Evolutionary conservation across 2,329 filamentous ascomycete genomes (phyloP), one percentile per base, ranked within the genome.

Genomic region (Sarocladium kiliense): DNA sequence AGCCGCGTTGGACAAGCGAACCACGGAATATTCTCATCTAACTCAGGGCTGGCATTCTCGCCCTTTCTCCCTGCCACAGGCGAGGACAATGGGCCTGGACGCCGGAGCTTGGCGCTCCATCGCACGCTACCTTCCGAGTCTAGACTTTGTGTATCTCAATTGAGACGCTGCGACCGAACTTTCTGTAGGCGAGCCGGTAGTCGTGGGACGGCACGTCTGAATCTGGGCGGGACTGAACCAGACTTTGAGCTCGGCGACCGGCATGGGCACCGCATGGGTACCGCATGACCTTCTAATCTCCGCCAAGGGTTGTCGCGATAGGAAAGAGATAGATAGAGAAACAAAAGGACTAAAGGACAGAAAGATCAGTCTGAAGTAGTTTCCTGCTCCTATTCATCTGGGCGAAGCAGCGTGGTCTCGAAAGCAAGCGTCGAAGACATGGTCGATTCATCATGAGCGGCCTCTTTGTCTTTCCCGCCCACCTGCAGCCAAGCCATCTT

Each of bases 101-200:
- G 44, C 10, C 44, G 44, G 44, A 47, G 25, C 9, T 30, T 47
- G 44, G 44, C 3, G 44, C 44, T 47, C 44, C 44, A 47, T 47
- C 21, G 25, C 44, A n/a, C 21, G 18, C 9, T 16, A 25, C 18
- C 9, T 25, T 44, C 41, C 41, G 41, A 44, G 41, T 47, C 44
- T 47, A 47, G 44, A 47, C 23, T 23, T 47, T 9, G 41, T 25
- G 21, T 30, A 47, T 47, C 44, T 30, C 7, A n/a, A 27, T 27
- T 27, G 9, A 30, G 25, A 47, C 44, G 44, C 9, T 6, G 44
- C 21, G 14, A 7, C 39, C 44, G 25, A 18, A 47, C 41, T 25
- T 44, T 44, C 23, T 44, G 36, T 39, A 34, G n/a, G n/a, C n/a
- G n/a, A n/a, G 37, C n/a, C 37, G 37, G 37, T 41, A 41, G 37